Evolutionary conservation across 768 basidiomycete genomes (phyloP).

Genomic region (Lactarius tabidus): DNA sequence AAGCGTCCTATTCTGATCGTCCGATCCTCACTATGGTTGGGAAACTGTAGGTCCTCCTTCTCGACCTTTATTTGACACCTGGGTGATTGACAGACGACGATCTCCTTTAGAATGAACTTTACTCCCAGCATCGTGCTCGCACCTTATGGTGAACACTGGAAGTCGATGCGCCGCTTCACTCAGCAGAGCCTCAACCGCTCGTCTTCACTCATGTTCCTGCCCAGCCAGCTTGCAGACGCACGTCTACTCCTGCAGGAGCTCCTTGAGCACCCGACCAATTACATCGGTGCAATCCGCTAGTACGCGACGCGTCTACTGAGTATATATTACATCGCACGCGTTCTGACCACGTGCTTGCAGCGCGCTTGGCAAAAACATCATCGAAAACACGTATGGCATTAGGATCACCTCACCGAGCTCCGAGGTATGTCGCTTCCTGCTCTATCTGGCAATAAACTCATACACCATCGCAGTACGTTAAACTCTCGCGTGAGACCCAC

Average conservation of each 20-base stretch:
- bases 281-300: slow-evolving; percentile 23
- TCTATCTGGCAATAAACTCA: neutral
- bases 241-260: slow-evolving; percentile 23
- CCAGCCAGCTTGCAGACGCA: slow-evolving; percentile 21
- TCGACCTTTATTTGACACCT: neutral
- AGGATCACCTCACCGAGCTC: slow-evolving; percentile 21
- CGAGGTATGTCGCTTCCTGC: slow-evolving; percentile 1
- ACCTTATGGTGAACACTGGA: slow-evolving; percentile 25
- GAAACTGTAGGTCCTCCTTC: slow-evolving; percentile 14
- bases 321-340: neutral
- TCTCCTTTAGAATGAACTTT: slow-evolving; percentile 20
- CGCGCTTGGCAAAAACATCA: slow-evolving; percentile 24
- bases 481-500: slow-evolving; percentile 24
- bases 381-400: slow-evolving; percentile 25
- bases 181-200: slow-evolving; percentile 25
- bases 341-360: slow-evolving; percentile 21
- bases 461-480: slow-evolving; percentile 13
- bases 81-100: neutral
- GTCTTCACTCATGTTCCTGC: slow-evolving; percentile 19
- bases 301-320: slow-evolving; percentile 12
- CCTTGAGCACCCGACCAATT: slow-evolving; percentile 10
- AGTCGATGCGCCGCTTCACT: slow-evolving; percentile 24
- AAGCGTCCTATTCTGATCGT: slow-evolving; percentile 25
- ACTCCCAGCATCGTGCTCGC: slow-evolving; percentile 24
- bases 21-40: slow-evolving; percentile 26